A percentile compares a stretch with the other conserved stretches of the same genome.
phyloP scores from a whole-genome alignment of 2,329 filamentous ascomycete genomes.

The Decorospora gaudefroyi region DNA sequence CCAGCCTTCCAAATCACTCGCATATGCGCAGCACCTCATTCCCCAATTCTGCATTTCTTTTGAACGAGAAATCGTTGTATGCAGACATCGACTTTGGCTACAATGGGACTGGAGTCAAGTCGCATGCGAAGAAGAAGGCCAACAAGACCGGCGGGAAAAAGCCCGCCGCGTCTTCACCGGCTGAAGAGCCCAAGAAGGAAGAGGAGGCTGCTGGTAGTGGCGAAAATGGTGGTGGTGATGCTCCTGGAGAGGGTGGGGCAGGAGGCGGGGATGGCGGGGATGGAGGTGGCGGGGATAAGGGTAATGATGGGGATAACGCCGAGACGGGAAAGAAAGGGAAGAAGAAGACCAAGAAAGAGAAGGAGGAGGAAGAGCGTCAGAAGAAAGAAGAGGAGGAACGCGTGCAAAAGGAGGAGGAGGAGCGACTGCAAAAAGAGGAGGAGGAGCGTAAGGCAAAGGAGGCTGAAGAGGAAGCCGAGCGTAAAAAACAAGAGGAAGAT shows the following conservation, averaged over 20 bases:
- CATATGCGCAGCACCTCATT: conserved; percentile 38
- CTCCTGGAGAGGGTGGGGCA: conserved; percentile 44
- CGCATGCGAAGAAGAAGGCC: conserved; percentile 61
- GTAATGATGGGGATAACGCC: conserved; percentile 42
- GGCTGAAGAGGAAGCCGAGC: conserved; percentile 48
- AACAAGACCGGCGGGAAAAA: conserved; percentile 47
- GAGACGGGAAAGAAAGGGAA: conserved; percentile 47
- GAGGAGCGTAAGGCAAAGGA: conserved; percentile 45
- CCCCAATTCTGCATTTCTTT: conserved; percentile 34
- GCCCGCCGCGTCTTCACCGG: conserved; percentile 36
- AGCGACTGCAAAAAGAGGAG: conserved; percentile 38
- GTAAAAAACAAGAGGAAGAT: conserved; percentile 43
- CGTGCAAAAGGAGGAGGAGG: conserved; percentile 45
- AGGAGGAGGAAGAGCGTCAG: conserved; percentile 47
- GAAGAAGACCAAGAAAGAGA: conserved; percentile 47
- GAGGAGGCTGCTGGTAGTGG: conserved; percentile 48
- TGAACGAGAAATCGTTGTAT: conserved; percentile 42
- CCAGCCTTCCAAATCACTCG: conserved; percentile 36
- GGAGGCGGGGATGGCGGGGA: conserved; percentile 43
- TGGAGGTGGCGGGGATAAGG: conserved; percentile 38
- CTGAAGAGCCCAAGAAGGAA: conserved; percentile 55
- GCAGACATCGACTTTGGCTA: conserved; percentile 62
- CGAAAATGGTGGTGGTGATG: conserved; percentile 41
- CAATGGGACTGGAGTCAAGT: conserved; percentile 55
- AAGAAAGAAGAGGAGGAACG: conserved; percentile 44